Percentiles rank a stretch among this genome's conserved stretches.
Conservation (phyloP, 768 basidiomycete species). For the Cyathus striatus region DNA sequence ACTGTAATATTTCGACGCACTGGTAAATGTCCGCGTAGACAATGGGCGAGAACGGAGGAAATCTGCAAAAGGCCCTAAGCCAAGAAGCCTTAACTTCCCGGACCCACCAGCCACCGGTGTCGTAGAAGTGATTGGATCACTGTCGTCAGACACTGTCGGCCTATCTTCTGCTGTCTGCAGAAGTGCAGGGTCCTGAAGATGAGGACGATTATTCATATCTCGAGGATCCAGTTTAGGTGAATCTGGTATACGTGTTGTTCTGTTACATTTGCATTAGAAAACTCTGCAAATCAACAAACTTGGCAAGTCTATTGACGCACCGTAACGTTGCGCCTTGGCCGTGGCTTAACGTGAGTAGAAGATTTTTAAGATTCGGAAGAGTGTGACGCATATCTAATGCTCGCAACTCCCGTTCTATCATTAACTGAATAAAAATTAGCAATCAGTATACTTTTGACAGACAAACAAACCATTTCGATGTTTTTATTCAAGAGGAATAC, state of each 20-base stretch:
- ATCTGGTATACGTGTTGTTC: too few species aligned
- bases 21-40: too few species aligned
- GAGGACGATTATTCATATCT: too few species aligned
- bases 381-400: conserved; percentile 95
- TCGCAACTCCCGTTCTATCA: conserved; percentile 84
- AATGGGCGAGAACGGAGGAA: conserved; percentile 61
- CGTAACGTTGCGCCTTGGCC: conserved; percentile 45
- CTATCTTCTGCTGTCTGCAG: conserved; percentile 9
- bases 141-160: conserved; percentile 15
- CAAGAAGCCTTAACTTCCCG: conserved; percentile 46
- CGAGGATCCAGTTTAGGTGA: too few species aligned
- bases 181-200: too few species aligned
- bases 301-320: conserved; percentile 33
- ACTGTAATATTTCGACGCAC: too few species aligned
- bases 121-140: conserved; percentile 49
- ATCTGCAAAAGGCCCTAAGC: conserved; percentile 57
- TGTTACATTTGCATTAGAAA: too few species aligned
- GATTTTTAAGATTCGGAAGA: conserved; percentile 92
- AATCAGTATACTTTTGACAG: conserved; percentile 5
- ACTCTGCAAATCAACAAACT: conserved; percentile 14
- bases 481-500: conserved; percentile 97
- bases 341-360: conserved; percentile 80
- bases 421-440: conserved; percentile 51
- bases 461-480: conserved; percentile 76
- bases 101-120: conserved; percentile 25